Evolutionary conservation across 805 yeast species (phyloP), one percentile per base, ranked within the genome.

Genomic region (Spencermartinsiella europaea): DNA sequence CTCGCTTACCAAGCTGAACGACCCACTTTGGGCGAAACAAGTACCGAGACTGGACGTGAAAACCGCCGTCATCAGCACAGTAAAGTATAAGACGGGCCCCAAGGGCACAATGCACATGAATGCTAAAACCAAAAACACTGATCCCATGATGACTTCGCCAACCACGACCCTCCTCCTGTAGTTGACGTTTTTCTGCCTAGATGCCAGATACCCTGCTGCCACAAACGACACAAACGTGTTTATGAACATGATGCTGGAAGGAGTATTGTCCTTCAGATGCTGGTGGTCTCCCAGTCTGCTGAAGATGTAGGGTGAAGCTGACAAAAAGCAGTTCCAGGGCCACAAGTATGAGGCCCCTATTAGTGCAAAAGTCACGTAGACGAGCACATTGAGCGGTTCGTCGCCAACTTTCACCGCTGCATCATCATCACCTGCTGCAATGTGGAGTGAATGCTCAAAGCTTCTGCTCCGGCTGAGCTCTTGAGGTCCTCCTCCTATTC

Each of bases 241-340:
- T 0, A 83, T 80, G 1, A 89, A 75, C 97, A 90, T 90, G 85
- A 89, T 85, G 0, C 93, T 79, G 16, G 93, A 81, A 2, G 90
- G 77, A 63, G 85, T 88, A 1, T 83, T 76, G 2, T 75, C 65
- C 34, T 68, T 65, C 17, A 67, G 65, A 10, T 41, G 37, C 10
- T 56, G 57, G 39, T 55, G 45, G n/a, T 62, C 69, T 16, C 64
- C 66, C 51, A 91, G 78, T 55, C 89, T 62, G 53, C 77, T 74
- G 48, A 76, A 73, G 58, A 88, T 87, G 65, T 87, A 89, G 5
- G 84, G 83, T 0, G 95, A 77, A 0, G 96, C 96, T 1, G 95
- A 80, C 7, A 93, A 66, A 52, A 90, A 83, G 55, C 93, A 81
- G 70, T 91, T 93, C 96, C 98, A 91, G 0, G 98, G 98, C 97